Evolutionary conservation across 768 basidiomycete species (phyloP).

Genomic region (Naematelia aurantialba): DNA sequence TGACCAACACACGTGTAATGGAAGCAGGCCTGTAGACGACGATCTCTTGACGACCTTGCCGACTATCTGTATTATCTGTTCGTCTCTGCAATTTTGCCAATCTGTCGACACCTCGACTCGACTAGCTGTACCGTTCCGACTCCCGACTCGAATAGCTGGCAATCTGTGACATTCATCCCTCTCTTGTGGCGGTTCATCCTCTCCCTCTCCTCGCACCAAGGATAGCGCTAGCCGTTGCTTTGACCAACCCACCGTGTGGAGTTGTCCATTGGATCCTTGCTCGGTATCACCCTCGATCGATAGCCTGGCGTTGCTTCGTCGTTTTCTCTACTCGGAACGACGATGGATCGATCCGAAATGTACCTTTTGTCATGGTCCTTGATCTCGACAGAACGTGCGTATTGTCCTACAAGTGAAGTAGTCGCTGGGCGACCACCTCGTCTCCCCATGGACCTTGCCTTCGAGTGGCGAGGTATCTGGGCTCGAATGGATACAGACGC

Average conservation of each 20-base stretch:
- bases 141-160: too few species aligned
- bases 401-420: too few species aligned
- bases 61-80: not conserved
- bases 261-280: not conserved
- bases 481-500: too few species aligned
- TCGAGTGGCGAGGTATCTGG: not conserved
- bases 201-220: not conserved
- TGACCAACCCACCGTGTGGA: not conserved
- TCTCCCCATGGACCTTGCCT: not conserved
- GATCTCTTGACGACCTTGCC: not conserved
- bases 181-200: too few species aligned
- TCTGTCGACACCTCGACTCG: not conserved
- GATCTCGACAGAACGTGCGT: too few species aligned
- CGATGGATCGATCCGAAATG: slow-evolving; percentile 8
- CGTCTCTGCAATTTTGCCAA: not conserved
- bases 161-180: too few species aligned
- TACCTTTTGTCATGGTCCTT: not conserved
- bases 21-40: too few species aligned
- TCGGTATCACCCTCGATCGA: not conserved
- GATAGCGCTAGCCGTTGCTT: slow-evolving; percentile 7
- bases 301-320: slow-evolving; percentile 18
- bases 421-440: not conserved
- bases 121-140: not conserved
- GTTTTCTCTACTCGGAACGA: not conserved
- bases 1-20: too few species aligned